Evolutionary conservation across 1,284 basidiomycete genomes (phyloP).

Genomic region (Trichosporon sp.): DNA sequence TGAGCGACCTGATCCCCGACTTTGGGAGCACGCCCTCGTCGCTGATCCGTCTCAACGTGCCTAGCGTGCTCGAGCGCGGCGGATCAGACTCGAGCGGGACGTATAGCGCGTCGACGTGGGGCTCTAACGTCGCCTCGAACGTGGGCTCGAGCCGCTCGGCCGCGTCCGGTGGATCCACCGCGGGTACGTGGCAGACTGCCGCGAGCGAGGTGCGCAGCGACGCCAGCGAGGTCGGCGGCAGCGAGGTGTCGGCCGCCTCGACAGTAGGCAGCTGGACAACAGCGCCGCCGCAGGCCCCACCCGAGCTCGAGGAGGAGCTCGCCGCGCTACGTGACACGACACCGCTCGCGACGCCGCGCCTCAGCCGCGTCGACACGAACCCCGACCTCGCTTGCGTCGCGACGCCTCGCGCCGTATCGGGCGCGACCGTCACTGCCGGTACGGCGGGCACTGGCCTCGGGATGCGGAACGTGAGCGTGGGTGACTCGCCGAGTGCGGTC

Average conservation of each 20-base stretch:
- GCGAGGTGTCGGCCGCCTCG: not conserved
- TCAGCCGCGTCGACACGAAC: not conserved
- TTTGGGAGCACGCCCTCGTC: not conserved
- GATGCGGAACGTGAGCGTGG: not conserved
- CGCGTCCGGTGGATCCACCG: not conserved
- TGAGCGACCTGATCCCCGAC: not conserved
- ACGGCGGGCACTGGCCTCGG: not conserved
- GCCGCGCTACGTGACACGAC: not conserved
- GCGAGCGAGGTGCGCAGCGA: not conserved
- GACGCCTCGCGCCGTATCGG: not conserved
- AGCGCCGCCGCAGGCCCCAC: not conserved
- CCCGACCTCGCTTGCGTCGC: not conserved
- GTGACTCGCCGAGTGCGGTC: not conserved
- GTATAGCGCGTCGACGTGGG: not conserved
- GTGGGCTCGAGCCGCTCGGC: not conserved
- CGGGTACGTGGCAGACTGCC: not conserved
- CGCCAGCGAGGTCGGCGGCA: not conserved
- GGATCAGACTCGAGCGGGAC: not conserved
- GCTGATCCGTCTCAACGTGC: not conserved
- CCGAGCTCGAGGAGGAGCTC: slow-evolving; percentile 1
- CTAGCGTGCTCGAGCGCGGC: not conserved
- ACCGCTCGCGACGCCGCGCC: not conserved
- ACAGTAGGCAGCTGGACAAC: not conserved
- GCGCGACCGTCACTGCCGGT: not conserved
- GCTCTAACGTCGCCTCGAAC: not conserved